Evolutionary conservation across 495 filamentous ascomycete species (phyloP).

Genomic region (Penicillium egyptiacum): DNA sequence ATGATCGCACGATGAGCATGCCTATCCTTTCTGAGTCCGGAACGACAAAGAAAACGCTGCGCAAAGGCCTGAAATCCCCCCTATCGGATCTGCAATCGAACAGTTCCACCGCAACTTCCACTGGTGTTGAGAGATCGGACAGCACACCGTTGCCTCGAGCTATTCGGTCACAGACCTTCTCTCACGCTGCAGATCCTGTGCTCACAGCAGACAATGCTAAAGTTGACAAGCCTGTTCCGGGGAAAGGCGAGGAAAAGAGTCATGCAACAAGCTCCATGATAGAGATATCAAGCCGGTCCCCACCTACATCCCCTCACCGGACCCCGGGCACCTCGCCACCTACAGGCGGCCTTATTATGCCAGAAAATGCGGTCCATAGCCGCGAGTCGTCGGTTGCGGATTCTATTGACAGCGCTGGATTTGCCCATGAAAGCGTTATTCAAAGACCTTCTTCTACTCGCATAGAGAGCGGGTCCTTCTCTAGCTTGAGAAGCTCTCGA

Average conservation of each 20-base stretch:
- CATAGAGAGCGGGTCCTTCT: constrained; percentile 26
- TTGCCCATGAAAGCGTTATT: constrained; percentile 19
- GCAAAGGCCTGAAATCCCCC: constrained; percentile 33
- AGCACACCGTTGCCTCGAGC: constrained; percentile 49
- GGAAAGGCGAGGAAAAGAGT: constrained; percentile 46
- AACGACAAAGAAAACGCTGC: constrained; percentile 31
- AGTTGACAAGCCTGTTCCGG: constrained; percentile 53
- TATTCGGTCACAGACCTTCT: constrained; percentile 64
- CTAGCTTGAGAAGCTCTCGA: constrained; percentile 33
- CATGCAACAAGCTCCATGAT: constrained; percentile 64
- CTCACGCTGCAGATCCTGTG: constrained; percentile 60
- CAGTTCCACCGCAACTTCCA: constrained; percentile 35
- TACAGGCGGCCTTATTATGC: constrained; percentile 31
- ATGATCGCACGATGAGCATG: constrained; percentile 63
- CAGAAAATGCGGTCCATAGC: constrained; percentile 31
- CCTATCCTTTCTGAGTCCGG: constrained; percentile 40
- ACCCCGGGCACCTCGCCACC: constrained; percentile 54
- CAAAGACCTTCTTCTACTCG: constrained; percentile 32
- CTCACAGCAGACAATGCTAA: constrained; percentile 62
- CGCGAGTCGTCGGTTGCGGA: constrained; percentile 37
- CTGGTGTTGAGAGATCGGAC: constrained; percentile 39
- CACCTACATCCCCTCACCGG: constrained; percentile 54
- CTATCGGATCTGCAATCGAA: constrained; percentile 29
- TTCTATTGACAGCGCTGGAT: constrained; percentile 30
- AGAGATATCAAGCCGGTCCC: constrained; percentile 62